Percentiles rank a stretch among this genome's conserved stretches.
Evolutionary conservation across 768 basidiomycete genomes (phyloP).

Genomic region (Auriscalpium vulgare): DNA sequence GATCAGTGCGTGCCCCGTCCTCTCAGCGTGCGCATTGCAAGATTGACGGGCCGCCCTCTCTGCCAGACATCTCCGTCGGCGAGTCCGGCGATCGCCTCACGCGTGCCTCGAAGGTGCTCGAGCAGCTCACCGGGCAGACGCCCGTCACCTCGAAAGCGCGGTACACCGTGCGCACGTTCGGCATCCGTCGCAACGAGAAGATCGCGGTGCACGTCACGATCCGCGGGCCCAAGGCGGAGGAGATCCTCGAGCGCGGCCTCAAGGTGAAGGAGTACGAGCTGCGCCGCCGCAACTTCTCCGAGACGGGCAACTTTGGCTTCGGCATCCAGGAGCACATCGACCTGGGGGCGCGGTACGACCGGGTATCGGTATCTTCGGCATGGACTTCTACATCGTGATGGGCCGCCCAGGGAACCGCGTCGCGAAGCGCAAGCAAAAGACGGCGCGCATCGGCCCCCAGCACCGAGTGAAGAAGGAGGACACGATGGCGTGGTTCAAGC

Average conservation of each 20-base stretch:
- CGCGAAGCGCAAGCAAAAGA: slow-evolving; percentile 83
- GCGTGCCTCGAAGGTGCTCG: slow-evolving; percentile 97
- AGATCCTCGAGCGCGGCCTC: slow-evolving; percentile 96
- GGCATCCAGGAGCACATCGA: slow-evolving; percentile 99
- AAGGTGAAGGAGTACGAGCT: slow-evolving; percentile 99
- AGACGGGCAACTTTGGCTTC: slow-evolving; percentile 99
- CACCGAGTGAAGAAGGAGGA: slow-evolving; percentile 96
- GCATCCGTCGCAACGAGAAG: slow-evolving; percentile 99
- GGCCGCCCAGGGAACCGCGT: slow-evolving; percentile 91
- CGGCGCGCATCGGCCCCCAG: slow-evolving; percentile 74
- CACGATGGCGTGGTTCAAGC: slow-evolving; percentile 98
- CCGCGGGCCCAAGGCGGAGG: slow-evolving; percentile 98
- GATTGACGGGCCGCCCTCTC: background rate
- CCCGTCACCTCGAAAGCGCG: slow-evolving; percentile 99
- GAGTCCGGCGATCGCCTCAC: slow-evolving; percentile 99
- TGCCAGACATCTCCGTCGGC: slow-evolving; percentile 95
- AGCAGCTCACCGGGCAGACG: slow-evolving; percentile 98
- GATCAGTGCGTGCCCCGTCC: slow-evolving; percentile 74
- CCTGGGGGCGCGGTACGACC: slow-evolving; percentile 97
- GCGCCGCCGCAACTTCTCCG: slow-evolving; percentile 93
- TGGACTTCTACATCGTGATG: slow-evolving; percentile 99
- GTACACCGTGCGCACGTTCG: slow-evolving; percentile 98
- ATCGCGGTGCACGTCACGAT: slow-evolving; percentile 98
- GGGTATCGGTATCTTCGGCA: slow-evolving; percentile 97
- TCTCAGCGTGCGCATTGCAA: slow-evolving; percentile 6